phyloP scores from a whole-genome alignment of 2,329 filamentous ascomycete genomes.

The Periglandula ipomoeae region DNA sequence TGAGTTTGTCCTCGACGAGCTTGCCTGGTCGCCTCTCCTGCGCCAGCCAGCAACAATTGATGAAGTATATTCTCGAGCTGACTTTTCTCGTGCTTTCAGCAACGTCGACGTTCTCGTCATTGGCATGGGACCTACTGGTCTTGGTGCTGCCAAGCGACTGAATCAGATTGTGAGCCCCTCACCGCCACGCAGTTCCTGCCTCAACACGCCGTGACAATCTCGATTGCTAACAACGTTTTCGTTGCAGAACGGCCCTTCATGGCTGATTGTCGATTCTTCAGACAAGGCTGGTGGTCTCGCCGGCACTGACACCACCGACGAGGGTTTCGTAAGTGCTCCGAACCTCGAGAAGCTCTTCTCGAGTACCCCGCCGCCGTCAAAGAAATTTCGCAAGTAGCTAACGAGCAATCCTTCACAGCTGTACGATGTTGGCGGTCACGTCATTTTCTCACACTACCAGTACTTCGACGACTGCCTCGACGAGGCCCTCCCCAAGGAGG shows the following conservation, averaged over 20 bases:
- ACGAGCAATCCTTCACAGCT: slow-evolving; percentile 46
- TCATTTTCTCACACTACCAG: slow-evolving; percentile 99
- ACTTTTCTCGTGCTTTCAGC: no score
- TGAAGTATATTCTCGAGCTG: background rate
- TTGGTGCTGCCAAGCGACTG: slow-evolving; percentile 95
- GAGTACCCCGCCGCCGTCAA: background rate
- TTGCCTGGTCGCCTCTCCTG: slow-evolving; percentile 1
- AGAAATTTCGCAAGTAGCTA: no score
- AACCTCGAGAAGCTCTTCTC: no score
- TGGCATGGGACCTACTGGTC: slow-evolving; percentile 92
- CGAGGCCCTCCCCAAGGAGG: slow-evolving; percentile 86
- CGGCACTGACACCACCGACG: slow-evolving; percentile 86
- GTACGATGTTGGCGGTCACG: slow-evolving; percentile 96
- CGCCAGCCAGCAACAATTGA: background rate
- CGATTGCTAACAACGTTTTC: slow-evolving; percentile 18
- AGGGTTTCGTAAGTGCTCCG: slow-evolving; percentile 84
- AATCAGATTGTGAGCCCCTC: slow-evolving; percentile 74
- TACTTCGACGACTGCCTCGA: slow-evolving; percentile 99
- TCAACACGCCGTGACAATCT: background rate
- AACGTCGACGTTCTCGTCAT: slow-evolving; percentile 96
- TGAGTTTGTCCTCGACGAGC: slow-evolving; percentile 17
- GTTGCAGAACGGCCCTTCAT: slow-evolving; percentile 74
- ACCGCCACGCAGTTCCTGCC: slow-evolving; percentile 17
- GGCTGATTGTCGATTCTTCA: slow-evolving; percentile 90
- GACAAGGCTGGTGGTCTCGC: slow-evolving; percentile 92